Evolutionary conservation across 805 yeast genomes (phyloP).

Genomic region (Lachancea sp.): DNA sequence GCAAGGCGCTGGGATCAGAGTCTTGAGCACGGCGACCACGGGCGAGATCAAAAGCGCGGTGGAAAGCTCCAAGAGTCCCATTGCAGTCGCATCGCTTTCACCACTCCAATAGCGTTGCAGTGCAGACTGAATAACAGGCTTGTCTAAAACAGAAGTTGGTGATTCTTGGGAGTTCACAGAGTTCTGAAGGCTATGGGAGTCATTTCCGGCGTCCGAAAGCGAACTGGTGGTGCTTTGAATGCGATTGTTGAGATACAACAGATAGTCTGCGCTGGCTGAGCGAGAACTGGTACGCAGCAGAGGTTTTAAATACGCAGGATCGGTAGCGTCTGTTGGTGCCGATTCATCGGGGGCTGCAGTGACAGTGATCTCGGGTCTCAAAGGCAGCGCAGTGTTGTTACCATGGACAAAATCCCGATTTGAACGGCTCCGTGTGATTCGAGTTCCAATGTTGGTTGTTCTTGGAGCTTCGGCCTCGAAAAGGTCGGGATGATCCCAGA

Average conservation of each 20-base stretch:
- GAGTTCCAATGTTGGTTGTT: background rate
- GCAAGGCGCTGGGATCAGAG: background rate
- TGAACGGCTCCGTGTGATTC: constrained; percentile 13
- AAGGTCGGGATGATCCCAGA: constrained; percentile 23
- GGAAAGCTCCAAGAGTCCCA: background rate
- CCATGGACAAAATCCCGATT: constrained; percentile 14
- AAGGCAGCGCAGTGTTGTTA: too few species aligned
- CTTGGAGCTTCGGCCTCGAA: constrained; percentile 5
- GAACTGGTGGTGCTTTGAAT: constrained; percentile 2
- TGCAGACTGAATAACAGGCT: constrained; percentile 3
- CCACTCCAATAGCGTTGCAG: constrained; percentile 1
- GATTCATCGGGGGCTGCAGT: background rate
- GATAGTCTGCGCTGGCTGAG: constrained; percentile 8
- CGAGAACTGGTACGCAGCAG: background rate
- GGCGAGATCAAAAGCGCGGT: constrained; percentile 2
- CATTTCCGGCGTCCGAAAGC: background rate
- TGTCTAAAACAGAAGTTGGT: background rate
- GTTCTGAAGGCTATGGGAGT: background rate
- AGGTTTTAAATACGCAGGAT: background rate
- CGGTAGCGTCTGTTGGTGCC: background rate
- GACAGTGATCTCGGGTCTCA: too few species aligned
- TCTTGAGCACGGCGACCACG: background rate
- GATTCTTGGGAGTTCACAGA: background rate
- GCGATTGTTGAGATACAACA: constrained; percentile 5
- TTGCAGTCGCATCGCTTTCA: background rate